Conservation (phyloP, 148 eudicot species). For the Agrostemma githago region DNA sequence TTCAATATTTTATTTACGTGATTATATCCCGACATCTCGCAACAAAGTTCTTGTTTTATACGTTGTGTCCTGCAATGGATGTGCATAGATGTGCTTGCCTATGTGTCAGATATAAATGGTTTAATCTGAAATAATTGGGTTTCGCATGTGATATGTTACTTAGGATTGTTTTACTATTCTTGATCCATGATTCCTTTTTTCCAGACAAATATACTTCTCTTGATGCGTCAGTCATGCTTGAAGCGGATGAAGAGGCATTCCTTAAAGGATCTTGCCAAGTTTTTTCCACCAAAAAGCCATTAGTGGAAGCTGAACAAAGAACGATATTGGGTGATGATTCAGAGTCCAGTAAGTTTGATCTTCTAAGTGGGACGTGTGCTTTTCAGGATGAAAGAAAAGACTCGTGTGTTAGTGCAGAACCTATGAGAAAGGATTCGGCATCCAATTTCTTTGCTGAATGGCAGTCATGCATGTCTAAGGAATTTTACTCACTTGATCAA, state of each 20-base stretch:
- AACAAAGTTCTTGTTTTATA: not conserved
- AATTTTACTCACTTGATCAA: slow-evolving; percentile 77
- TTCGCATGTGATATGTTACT: slow-evolving; percentile 2
- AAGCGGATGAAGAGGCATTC: slow-evolving; percentile 77
- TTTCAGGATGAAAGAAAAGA: slow-evolving; percentile 40
- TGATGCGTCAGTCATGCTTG: slow-evolving; percentile 49
- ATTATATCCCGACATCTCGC: not conserved
- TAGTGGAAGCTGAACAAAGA: slow-evolving; percentile 35
- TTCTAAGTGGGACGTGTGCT: slow-evolving; percentile 24
- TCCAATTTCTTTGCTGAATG: slow-evolving; percentile 36
- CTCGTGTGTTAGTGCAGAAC: slow-evolving; percentile 54
- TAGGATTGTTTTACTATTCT: not conserved
- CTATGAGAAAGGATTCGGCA: slow-evolving; percentile 45
- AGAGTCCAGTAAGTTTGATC: slow-evolving; percentile 30
- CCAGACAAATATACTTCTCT: slow-evolving; percentile 64
- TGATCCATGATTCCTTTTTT: slow-evolving; percentile 8
- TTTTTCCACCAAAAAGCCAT: slow-evolving; percentile 34
- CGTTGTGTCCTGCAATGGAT: not conserved
- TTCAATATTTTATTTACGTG: not conserved
- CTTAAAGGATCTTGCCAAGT: slow-evolving; percentile 48
- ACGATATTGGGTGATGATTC: slow-evolving; percentile 31
- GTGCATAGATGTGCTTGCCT: not conserved
- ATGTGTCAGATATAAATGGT: not conserved
- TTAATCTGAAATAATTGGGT: not conserved
- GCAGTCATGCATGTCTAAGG: slow-evolving; percentile 36